Base-by-base conservation (phyloP, 129 eudicot genomes). In the Tagetes patula region DNA sequence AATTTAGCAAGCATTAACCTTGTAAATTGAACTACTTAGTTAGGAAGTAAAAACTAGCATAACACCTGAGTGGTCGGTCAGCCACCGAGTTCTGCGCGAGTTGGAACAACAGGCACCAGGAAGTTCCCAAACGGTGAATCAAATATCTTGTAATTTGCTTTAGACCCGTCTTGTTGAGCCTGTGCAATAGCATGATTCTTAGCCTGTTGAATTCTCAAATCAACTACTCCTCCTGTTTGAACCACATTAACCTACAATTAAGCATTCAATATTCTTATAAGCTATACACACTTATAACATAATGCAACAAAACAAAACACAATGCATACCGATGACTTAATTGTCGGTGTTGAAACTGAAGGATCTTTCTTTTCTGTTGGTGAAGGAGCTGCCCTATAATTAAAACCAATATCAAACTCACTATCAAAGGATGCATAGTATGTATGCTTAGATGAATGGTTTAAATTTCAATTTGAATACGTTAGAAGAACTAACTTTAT, bases 81-180 rank as follows among this genome's bases (percentile, higher is more conserved):
- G 42, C 90, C 81, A 82, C 91, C 77, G 55, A 92, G 87, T 50
- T 92, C 96, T 36, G 80, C 80, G 62, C 79, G 88, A 46, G 95
- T 80, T 70, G 96, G 98, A 82, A 89, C 80, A 31, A 80, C 95
- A 0, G 95, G 98, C 34, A 92, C 83, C 34, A 92, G 84, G 82
- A 82, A 89, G 77, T 92, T 92, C 61, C 97, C 91, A 80, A 82
- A 92, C 8, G 86, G 94, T 3, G 98, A 92, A 71, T 89, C 95
- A 10, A 92, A 80, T 53, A 92, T 78, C 71, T 77, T 90, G 60
- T 75, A 92, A 69, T 89, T 92, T 0, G 80, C 88, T 30, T 76
- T 87, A 70, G 88, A 87, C 71, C 92, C 86, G 2, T 89, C 96
- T 79, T 84, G 90, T 64, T 87, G 88, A 54, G 91, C 96, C 72